Base-by-base conservation (phyloP, 108 stramenopile genomes). In the Cyclotella baltica region DNA sequence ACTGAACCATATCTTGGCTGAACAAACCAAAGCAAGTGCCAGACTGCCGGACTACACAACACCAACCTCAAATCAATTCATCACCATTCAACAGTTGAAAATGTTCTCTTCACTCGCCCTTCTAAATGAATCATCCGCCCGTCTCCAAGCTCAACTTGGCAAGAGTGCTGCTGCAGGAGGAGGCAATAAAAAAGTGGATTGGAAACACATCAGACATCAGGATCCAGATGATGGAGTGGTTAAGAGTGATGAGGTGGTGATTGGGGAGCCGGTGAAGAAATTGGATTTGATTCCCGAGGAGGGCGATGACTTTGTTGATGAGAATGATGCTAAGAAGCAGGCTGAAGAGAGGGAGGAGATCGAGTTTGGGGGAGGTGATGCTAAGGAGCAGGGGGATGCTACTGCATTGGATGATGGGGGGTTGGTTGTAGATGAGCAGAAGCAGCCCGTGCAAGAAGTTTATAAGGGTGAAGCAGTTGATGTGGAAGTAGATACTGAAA, bases 91-190 rank as follows among this genome's bases (percentile, higher is more conserved):
- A 36, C 13, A 13, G 16, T 27, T 0, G 23, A 51, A 52, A 31
- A 52, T 29, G 67, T 52, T 52, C 34, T 62, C 74, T 3, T 50
- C 59, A 16, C 38, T 73, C 52, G 61, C 78, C 22, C 77, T 77
- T 10, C 62, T 51, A 33, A 83, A 83, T 15, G 81, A n/a, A n/a
- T n/a, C n/a, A n/a, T n/a, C 81, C 22, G 77, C 77, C 38, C 64
- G 78, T 2, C 40, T 83, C 52, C 77, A 83, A 66, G 50, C 40
- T 35, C 77, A 83, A 52, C 77, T 67, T n/a, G 25, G 61, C 38
- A 25, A 37, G 5, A 36, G 8, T 15, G 25, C 15, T 61, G 46
- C 34, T 20, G n/a, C n/a, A n/a, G n/a, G n/a, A n/a, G 11, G 46
- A 28, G 64, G 31, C 28, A 29, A 36, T 3, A 38, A 36, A 5